Conservation (phyloP, 495 filamentous ascomycete species). For the Lepidopterella palustris region DNA sequence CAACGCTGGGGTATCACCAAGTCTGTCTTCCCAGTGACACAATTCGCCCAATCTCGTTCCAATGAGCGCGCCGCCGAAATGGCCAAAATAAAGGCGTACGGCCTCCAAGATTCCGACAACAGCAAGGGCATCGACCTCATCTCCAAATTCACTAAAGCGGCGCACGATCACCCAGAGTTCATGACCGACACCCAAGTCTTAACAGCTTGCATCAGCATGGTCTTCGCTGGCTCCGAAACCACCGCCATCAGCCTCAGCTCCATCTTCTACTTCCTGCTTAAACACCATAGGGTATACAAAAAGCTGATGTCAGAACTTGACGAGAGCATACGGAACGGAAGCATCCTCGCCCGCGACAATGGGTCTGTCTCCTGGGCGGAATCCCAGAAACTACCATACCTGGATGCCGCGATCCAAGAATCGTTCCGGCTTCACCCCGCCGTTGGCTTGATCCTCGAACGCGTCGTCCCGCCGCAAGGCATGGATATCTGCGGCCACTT, state of each 20-base stretch:
- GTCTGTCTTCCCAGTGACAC: conserved; percentile 54
- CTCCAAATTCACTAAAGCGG: conserved; percentile 44
- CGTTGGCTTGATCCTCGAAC: conserved; percentile 55
- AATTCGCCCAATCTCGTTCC: conserved; percentile 53
- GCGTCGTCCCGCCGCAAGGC: conserved; percentile 54
- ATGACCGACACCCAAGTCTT: conserved; percentile 60
- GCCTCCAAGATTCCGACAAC: conserved; percentile 30
- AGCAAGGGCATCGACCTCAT: conserved; percentile 42
- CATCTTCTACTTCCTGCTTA: conserved; percentile 39
- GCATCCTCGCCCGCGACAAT: conserved; percentile 26
- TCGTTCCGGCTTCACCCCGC: conserved; percentile 60
- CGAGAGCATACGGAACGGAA: conserved; percentile 31
- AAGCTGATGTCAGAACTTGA: conserved; percentile 42
- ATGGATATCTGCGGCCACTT: conserved; percentile 44
- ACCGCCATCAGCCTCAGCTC: conserved; percentile 39
- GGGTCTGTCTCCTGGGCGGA: conserved; percentile 42
- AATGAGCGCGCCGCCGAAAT: conserved; percentile 46
- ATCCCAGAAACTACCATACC: conserved; percentile 48
- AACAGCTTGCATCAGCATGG: conserved; percentile 57
- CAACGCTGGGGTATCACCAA: conserved; percentile 43
- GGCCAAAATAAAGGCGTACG: conserved; percentile 34
- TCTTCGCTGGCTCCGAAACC: conserved; percentile 46
- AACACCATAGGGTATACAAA: conserved; percentile 33
- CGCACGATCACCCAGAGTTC: conserved; percentile 49
- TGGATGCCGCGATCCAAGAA: conserved; percentile 66